These are phyloP conservation scores for Lathyrus sativus DNA, from an alignment of 306 rosid species.

Conservation along the genomic window DNA sequence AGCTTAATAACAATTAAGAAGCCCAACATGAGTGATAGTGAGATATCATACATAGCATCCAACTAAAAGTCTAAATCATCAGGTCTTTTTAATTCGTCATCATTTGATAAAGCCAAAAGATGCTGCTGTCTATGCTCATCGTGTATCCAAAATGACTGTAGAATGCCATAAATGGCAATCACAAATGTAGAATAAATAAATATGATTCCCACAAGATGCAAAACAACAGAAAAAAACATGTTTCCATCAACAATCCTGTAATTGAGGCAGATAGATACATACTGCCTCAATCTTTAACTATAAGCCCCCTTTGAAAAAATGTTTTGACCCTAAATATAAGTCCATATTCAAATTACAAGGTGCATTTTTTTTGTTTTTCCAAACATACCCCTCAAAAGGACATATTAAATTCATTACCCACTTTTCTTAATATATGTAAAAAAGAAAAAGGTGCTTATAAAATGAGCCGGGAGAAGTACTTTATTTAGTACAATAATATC, in stretches of 20 bases:
- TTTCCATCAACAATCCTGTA: neutral
- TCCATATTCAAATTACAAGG: too few species aligned
- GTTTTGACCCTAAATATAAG: too few species aligned
- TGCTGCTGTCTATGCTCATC: neutral
- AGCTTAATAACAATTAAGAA: neutral
- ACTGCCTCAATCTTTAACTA: too few species aligned
- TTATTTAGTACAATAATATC: neutral
- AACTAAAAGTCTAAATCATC: neutral
- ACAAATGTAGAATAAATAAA: constrained; percentile 1
- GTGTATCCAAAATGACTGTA: neutral
- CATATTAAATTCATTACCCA: too few species aligned
- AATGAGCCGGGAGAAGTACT: too few species aligned
- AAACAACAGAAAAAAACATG: neutral
- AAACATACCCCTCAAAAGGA: too few species aligned
- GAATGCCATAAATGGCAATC: neutral
- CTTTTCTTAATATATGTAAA: too few species aligned
- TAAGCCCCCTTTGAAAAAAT: too few species aligned
- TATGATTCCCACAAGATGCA: constrained; percentile 7
- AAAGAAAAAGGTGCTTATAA: too few species aligned
- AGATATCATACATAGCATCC: neutral
- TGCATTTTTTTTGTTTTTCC: too few species aligned
- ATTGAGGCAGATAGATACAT: neutral
- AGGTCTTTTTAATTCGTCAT: neutral
- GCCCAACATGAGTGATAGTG: neutral
- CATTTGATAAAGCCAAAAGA: constrained; percentile 11